Base-by-base conservation (phyloP, 2,329 filamentous ascomycete genomes). In the Cercospora nicotianae region DNA sequence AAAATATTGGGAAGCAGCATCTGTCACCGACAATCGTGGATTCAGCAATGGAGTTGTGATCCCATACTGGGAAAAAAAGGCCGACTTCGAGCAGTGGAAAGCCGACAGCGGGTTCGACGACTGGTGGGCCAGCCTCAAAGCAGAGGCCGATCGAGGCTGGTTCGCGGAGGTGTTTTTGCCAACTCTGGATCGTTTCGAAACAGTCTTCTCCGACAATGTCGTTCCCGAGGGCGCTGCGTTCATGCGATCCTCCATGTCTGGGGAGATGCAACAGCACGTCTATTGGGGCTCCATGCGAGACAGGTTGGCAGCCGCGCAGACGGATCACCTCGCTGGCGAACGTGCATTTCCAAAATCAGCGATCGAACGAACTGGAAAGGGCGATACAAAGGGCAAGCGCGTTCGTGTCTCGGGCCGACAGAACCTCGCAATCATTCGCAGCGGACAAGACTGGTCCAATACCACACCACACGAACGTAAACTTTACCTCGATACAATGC, bases 211-310 rank as follows among this genome's bases (percentile, higher is more conserved):
- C 3, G 77, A 78, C 64, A 74, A 75, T 26, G 68, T 72, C 20
- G 72, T 76, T 1, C 77, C 77, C 5, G 81, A 84, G 67, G 82
- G 82, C 12, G 79, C 77, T 8, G 80, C 79, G 6, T 73, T 81
- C 67, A 79, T 84, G 80, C 70, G 78, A 4, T 76, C 78, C 5
- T 67, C 68, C 2, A 73, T 81, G 4, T 80, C 77, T 18, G 80
- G 79, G 0, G 75, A 76, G 31, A 74, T 84, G 16, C 70, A 76
- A 42, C 80, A 83, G 72, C 82, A 84, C 69, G 80, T 76, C 1
- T 84, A 83, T 69, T 83, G 81, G 81, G 82, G 81, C 2, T 82
- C 80, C 70, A 82, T 83, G 81, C 77, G 81, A 13, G 81, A 84
- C 68, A 78, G 82, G 4, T 66, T 83, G 13, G 75, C 82, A 3